Base-by-base conservation (phyloP, 768 basidiomycete genomes). In the Termitomyces sp. region DNA sequence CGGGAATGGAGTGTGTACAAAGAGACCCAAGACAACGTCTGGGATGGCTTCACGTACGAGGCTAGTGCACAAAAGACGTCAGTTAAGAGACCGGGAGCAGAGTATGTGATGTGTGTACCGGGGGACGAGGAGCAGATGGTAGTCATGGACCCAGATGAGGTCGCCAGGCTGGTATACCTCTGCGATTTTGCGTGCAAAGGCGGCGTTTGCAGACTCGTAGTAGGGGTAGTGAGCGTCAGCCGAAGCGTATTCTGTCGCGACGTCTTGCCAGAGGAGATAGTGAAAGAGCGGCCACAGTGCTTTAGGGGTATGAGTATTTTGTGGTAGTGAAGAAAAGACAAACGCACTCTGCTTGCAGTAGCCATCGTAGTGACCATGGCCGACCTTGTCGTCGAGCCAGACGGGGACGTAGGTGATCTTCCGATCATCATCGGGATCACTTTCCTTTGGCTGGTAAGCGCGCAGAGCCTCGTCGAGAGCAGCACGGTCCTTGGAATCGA, bases 221-320 rank as follows among this genome's bases (percentile, higher is more conserved):
- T 86, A 83, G 38, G 87, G 81, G 80, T 94, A 99, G 68, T 92
- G 81, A 2, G 84, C 79, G 70, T 94, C 93, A 33, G 93, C 94
- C 4, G 90, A 90, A 1, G 91, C 87, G 66, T 92, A 91, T 68
- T 94, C 92, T 32, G 89, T 89, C 9, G 91, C 91, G 61, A 95
- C 93, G 71, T 98, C 97, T 73, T 96, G 95, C 91, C 96, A 97
- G 58, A 98, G 88, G 59, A 98, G 86, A 73, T 98, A 98, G 77
- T 98, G 97, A 84, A 98, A 97, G 45, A 98, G 78, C 1, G 96
- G 96, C 96, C 96, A 99, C 48, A 99, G 86, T 42, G 89, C 94
- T 96, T 68, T 0, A 42, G 44, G 16, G 40, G 52, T 58, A 39
- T 22, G 46, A 28, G 18, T 5, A 16, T 32, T 20, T n/a, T 2